Percentiles rank a stretch among this genome's conserved stretches.
Evolutionary conservation across 495 filamentous ascomycete genomes (phyloP).

Genomic region (Hamigera avellanea): DNA sequence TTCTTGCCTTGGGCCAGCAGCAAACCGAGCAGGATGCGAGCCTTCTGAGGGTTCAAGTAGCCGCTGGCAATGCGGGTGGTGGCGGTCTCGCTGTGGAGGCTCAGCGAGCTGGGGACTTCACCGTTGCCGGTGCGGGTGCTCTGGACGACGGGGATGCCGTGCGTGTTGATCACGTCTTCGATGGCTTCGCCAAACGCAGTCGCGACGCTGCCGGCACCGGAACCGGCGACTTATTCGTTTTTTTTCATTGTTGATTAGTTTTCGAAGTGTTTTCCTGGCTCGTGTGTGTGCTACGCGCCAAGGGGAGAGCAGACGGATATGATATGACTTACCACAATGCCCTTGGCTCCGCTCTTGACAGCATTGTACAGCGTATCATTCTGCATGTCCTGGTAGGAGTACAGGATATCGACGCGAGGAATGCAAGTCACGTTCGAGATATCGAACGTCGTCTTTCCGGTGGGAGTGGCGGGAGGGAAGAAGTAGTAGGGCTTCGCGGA

Average conservation of each 20-base stretch:
- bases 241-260: neutral
- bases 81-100: slow-evolving; percentile 13
- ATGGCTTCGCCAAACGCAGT: slow-evolving; percentile 10
- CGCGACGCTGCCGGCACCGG: slow-evolving; percentile 16
- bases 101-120: slow-evolving; percentile 22
- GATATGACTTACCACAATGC: slow-evolving; percentile 25
- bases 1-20: slow-evolving; percentile 15
- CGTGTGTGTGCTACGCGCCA: neutral
- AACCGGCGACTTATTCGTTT: slow-evolving; percentile 14
- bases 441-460: slow-evolving; percentile 25
- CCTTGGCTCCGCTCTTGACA: slow-evolving; percentile 27
- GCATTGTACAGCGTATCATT: slow-evolving; percentile 22
- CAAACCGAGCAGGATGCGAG: slow-evolving; percentile 16
- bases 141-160: slow-evolving; percentile 13
- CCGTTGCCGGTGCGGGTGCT: slow-evolving; percentile 19
- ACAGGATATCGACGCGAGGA: slow-evolving; percentile 33
- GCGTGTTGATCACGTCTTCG: slow-evolving; percentile 6
- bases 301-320: neutral
- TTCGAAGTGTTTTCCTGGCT: too few species aligned
- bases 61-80: slow-evolving; percentile 17
- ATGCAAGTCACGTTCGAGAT: slow-evolving; percentile 18
- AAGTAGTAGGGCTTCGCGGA: slow-evolving; percentile 35
- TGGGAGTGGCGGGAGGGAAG: slow-evolving; percentile 24
- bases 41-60: slow-evolving; percentile 19
- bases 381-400: slow-evolving; percentile 25